Base-by-base conservation (phyloP, 2,329 filamentous ascomycete genomes). In the Dothidotthia symphoricarpi region DNA sequence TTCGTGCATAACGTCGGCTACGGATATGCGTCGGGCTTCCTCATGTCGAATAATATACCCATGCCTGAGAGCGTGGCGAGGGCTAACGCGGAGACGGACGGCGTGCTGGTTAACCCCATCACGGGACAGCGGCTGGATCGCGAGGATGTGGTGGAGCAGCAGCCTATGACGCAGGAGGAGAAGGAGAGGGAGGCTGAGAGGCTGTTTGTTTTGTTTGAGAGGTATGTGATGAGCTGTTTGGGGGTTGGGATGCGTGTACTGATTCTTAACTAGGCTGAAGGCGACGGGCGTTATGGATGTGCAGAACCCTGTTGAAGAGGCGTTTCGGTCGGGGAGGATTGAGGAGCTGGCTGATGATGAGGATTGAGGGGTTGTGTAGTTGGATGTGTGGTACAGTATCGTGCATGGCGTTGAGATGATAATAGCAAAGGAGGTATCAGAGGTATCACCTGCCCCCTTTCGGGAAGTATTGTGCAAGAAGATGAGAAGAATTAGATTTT, bases 1-100 rank as follows among this genome's bases (percentile, higher is more conserved):
- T 93, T 96, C 57, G 86, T 97, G 1, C 77, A 86, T 34, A 96
- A 96, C 52, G 87, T 98, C 10, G 93, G 93, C 0, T 98, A 95
- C 61, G 93, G 93, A 0, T 95, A 87, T 59, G 93, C 93, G 0
- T 87, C 89, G 0, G 93, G 93, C 0, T 95, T 93, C 61, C 72
- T 98, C 12, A 84, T 90, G 69, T 84, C 86, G 47, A 86, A 91
- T 46, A 87, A 93, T 38, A 81, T 97, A 10, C 76, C 83, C 0
- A 74, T 95, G 15, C 88, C 89, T 0, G 75, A 82, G 41, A 82
- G 76, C 37, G 78, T 82, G 1, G 69, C 81, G 8, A 77, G 83
- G 51, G 73, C 75, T 6, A 75, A 71, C 55, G 73, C 37, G 71
- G 24, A 64, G 55, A 2, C 43, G 31, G 7, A 49, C 53, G 66